Conservation (phyloP, 352 stramenopile species). For the Globisporangium okanoganense region DNA sequence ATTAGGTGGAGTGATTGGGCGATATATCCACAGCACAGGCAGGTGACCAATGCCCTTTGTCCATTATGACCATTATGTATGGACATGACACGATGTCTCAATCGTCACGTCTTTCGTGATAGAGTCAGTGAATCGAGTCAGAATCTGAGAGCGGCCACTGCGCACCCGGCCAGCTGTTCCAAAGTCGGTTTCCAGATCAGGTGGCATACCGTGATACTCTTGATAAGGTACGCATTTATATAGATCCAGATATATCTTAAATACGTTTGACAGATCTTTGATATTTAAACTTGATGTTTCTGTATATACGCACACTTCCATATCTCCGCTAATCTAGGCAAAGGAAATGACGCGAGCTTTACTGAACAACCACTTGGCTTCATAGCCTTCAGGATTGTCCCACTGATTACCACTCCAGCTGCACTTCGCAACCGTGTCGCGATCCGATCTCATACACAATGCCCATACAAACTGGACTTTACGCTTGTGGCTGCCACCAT, state of each 20-base stretch:
- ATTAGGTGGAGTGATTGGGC: no score
- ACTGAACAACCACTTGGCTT: background rate
- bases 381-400: background rate
- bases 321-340: background rate
- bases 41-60: no score
- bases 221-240: background rate
- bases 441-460: no score
- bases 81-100: no score
- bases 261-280: no score
- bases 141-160: background rate
- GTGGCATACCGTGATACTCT: background rate
- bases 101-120: background rate
- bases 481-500: no score
- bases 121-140: constrained; percentile 2
- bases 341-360: background rate
- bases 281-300: background rate
- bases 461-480: no score
- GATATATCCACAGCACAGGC: no score
- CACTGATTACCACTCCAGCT: background rate
- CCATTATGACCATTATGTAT: no score
- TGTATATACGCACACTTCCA: background rate
- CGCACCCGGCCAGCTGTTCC: background rate
- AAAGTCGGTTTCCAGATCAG: background rate
- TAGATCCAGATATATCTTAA: no score
- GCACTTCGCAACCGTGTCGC: no score